These are phyloP conservation scores for Teunomyces tritomae DNA, from an alignment of 805 yeast genomes.

Conservation along the genomic window DNA sequence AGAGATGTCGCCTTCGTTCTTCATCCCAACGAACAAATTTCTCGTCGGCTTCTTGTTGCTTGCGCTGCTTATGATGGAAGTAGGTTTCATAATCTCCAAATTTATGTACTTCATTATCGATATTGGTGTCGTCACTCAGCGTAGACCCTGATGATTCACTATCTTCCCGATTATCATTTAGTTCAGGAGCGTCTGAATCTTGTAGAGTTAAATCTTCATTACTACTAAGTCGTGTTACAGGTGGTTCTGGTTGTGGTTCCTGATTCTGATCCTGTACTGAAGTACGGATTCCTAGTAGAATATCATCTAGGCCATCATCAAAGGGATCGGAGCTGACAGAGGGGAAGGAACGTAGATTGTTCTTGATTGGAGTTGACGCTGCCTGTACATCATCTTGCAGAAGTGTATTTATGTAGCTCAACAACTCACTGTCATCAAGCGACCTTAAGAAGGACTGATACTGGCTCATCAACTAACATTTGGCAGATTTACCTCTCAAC, in stretches of 20 bases:
- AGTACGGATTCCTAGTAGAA: slow-evolving; percentile 8
- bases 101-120: slow-evolving; percentile 34
- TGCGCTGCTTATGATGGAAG: slow-evolving; percentile 55
- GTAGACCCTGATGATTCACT: slow-evolving; percentile 13
- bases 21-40: slow-evolving; percentile 49
- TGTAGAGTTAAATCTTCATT: neutral
- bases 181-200: neutral
- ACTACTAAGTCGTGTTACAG: neutral
- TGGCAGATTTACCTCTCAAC: slow-evolving; percentile 4
- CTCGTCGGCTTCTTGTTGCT: slow-evolving; percentile 60
- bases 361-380: slow-evolving; percentile 7
- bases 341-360: neutral
- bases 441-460: slow-evolving; percentile 16
- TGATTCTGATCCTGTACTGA: neutral
- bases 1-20: slow-evolving; percentile 24
- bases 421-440: slow-evolving; percentile 19
- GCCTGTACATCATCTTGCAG: slow-evolving; percentile 5
- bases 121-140: neutral
- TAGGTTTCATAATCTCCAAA: slow-evolving; percentile 72
- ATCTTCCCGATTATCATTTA: slow-evolving; percentile 14
- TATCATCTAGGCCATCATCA: slow-evolving; percentile 23
- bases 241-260: neutral
- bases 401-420: neutral
- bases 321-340: slow-evolving; percentile 23
- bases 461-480: neutral